Conservation (phyloP, 1,139 yeast species). For the Pichia terricola region DNA sequence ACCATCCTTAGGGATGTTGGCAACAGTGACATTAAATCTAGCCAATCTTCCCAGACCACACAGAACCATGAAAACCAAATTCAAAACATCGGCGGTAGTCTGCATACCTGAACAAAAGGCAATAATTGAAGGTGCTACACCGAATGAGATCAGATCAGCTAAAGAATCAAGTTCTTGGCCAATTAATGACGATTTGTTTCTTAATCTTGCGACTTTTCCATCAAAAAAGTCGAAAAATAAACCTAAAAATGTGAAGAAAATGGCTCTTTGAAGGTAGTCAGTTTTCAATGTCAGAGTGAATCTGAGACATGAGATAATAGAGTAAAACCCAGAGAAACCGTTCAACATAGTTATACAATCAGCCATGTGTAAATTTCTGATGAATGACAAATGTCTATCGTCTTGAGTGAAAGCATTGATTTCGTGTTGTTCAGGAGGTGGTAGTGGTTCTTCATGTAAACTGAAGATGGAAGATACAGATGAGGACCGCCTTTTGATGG, state of each 20-base stretch:
- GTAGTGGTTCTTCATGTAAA: conserved; percentile 24
- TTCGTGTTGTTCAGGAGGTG: conserved; percentile 52
- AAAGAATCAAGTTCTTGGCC: conserved; percentile 96
- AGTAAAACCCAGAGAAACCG: conserved; percentile 84
- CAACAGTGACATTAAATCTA: conserved; percentile 87
- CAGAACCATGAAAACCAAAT: conserved; percentile 76
- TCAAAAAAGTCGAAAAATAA: conserved; percentile 92
- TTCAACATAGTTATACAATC: conserved; percentile 90
- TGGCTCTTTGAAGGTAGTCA: conserved; percentile 80
- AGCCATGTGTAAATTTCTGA: conserved; percentile 83
- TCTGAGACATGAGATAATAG: conserved; percentile 77
- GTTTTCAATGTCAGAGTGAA: conserved; percentile 59
- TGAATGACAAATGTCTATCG: conserved; percentile 65
- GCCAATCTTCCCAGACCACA: conserved; percentile 94
- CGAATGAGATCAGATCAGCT: conserved; percentile 89
- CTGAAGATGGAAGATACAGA: conserved; percentile 24
- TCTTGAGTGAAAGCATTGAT: conserved; percentile 72
- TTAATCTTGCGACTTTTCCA: conserved; percentile 91
- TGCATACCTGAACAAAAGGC: conserved; percentile 89
- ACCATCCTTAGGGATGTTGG: conserved; percentile 82
- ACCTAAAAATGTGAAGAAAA: conserved; percentile 79
- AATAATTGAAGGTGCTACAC: conserved; percentile 87
- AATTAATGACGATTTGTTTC: conserved; percentile 86
- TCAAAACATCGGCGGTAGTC: conserved; percentile 67
- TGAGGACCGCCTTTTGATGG: conserved; percentile 21